Evolutionary conservation across 345 rosid species (phyloP).

Genomic region (Camelina neglecta): DNA sequence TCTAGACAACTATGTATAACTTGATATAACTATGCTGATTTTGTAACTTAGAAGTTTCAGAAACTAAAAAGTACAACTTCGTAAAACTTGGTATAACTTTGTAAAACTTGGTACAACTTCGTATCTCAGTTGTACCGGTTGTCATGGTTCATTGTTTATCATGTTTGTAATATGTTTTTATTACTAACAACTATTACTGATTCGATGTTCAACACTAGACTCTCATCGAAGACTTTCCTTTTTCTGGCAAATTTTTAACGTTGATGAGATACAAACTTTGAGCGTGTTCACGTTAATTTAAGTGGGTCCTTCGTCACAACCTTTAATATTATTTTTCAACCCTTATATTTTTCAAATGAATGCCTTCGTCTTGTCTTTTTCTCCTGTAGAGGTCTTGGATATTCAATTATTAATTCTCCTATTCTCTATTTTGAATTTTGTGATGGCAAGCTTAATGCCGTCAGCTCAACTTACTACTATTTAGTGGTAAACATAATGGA

Average conservation of each 20-base stretch:
- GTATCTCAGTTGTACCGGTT: no score
- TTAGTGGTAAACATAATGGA: neutral
- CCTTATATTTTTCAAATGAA: conserved; percentile 9
- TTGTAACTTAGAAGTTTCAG: no score
- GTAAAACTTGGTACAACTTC: no score
- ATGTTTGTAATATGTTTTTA: neutral
- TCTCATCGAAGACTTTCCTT: neutral
- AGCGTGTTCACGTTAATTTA: neutral
- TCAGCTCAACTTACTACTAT: neutral
- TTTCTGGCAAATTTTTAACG: neutral
- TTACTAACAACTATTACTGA: neutral
- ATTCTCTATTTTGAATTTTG: conserved; percentile 9
- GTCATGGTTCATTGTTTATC: conserved; percentile 9
- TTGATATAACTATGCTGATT: no score
- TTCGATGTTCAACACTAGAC: conserved; percentile 12
- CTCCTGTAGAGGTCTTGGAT: neutral
- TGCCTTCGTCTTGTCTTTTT: conserved; percentile 16
- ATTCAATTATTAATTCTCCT: conserved; percentile 20
- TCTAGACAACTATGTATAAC: no score
- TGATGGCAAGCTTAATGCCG: neutral
- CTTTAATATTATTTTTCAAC: conserved; percentile 19
- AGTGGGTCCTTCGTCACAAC: conserved; percentile 31
- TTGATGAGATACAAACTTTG: conserved; percentile 3
- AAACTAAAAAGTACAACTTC: no score
- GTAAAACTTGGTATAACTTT: no score